Conservation (phyloP, 1,284 basidiomycete species). For the Pseudozyma sp. region DNA sequence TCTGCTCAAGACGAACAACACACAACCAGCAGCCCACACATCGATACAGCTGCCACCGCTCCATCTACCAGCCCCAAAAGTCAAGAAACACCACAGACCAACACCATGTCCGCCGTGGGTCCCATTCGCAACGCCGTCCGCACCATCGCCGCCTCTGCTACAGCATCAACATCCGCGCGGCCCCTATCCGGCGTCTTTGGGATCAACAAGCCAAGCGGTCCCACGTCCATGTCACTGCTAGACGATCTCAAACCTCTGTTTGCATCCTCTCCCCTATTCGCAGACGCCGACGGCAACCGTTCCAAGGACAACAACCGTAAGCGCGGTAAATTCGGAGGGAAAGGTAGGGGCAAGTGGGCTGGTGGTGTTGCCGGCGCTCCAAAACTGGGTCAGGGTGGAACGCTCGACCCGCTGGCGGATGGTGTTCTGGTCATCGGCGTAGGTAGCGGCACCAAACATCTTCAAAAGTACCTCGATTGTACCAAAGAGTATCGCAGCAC, state of each 20-base stretch:
- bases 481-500: constrained; percentile 89
- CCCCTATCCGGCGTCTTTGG: constrained; percentile 85
- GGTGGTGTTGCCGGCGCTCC: constrained; percentile 54
- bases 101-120: constrained; percentile 28
- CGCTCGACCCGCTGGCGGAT: constrained; percentile 95
- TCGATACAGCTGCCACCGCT: constrained; percentile 5
- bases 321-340: constrained; percentile 45
- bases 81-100: constrained; percentile 2
- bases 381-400: constrained; percentile 92
- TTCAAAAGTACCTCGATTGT: constrained; percentile 87
- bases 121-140: constrained; percentile 30
- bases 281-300: constrained; percentile 69
- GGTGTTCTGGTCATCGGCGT: constrained; percentile 89
- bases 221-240: constrained; percentile 89
- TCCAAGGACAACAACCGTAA: constrained; percentile 70
- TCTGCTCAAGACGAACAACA: constrained; percentile 2
- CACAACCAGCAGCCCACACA: constrained; percentile 1
- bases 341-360: constrained; percentile 48
- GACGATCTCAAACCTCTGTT: constrained; percentile 87
- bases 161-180: constrained; percentile 62
- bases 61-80: background rate
- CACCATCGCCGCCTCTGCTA: constrained; percentile 5
- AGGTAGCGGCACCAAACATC: constrained; percentile 88
- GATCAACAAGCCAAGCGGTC: constrained; percentile 85
- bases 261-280: constrained; percentile 81